These are phyloP conservation scores for Xylariaceae sp. DNA, from an alignment of 2,329 filamentous ascomycete species.

Conservation along the genomic window DNA sequence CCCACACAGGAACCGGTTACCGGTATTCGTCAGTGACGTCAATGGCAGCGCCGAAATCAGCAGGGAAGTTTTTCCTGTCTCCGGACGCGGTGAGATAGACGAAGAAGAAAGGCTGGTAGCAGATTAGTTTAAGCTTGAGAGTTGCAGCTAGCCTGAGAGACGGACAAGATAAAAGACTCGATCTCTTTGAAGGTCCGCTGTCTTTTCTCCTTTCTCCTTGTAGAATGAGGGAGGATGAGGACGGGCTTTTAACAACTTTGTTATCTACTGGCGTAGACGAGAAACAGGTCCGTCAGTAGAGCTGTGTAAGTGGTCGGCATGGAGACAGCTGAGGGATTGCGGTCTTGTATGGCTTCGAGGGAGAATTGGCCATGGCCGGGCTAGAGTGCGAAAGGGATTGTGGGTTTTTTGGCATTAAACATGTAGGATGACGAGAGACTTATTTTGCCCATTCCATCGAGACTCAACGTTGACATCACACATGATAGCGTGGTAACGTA, in stretches of 20 bases:
- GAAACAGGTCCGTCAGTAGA: slow-evolving; percentile 2
- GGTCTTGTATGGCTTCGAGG: not conserved
- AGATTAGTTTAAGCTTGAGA: slow-evolving; percentile 2
- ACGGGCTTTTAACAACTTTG: not conserved
- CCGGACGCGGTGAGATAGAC: slow-evolving; percentile 6
- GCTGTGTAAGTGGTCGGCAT: not conserved
- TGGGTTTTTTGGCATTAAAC: not conserved
- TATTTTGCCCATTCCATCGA: not conserved
- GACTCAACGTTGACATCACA: slow-evolving; percentile 13
- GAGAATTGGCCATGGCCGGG: slow-evolving; percentile 6
- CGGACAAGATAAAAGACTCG: not conserved
- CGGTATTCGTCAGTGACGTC: not conserved
- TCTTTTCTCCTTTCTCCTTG: not conserved
- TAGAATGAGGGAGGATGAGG: not conserved
- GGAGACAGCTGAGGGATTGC: not conserved
- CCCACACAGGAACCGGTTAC: not conserved
- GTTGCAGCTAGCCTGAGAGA: slow-evolving; percentile 1
- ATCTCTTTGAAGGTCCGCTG: not conserved
- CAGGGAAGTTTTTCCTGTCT: not conserved
- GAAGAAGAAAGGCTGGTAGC: not conserved
- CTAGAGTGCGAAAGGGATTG: slow-evolving; percentile 10
- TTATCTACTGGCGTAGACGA: slow-evolving; percentile 1
- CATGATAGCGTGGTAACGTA: not conserved
- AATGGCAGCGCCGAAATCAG: not conserved
- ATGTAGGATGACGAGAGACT: not conserved